These are phyloP conservation scores for Haplosporangium sp. DNA, from an alignment of 371 early-diverging fungal species.

Conservation along the genomic window DNA sequence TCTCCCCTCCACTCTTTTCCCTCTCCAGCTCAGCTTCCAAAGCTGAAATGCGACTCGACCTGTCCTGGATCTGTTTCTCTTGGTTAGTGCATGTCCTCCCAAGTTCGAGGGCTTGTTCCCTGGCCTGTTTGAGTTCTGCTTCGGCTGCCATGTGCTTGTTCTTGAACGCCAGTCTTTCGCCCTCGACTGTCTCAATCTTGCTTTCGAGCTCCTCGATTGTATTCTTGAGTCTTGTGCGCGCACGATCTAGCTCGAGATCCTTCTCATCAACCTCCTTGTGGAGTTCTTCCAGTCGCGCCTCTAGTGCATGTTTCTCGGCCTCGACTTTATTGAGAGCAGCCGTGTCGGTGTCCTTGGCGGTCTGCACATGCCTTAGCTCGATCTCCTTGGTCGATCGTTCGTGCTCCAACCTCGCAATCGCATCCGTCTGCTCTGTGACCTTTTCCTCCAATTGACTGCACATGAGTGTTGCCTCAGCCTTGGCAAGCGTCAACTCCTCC, in stretches of 20 bases:
- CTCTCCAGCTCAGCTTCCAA: slow-evolving; percentile 66
- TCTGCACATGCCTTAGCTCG: slow-evolving; percentile 66
- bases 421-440: slow-evolving; percentile 57
- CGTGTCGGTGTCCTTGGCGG: slow-evolving; percentile 57
- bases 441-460: slow-evolving; percentile 59
- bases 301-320: slow-evolving; percentile 67
- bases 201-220: slow-evolving; percentile 70
- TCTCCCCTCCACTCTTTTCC: slow-evolving; percentile 64
- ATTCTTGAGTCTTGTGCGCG: slow-evolving; percentile 57
- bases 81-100: slow-evolving; percentile 55
- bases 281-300: slow-evolving; percentile 65
- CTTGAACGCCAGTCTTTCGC: slow-evolving; percentile 67
- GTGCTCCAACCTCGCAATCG: slow-evolving; percentile 71
- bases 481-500: slow-evolving; percentile 63
- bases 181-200: slow-evolving; percentile 65
- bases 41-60: slow-evolving; percentile 51
- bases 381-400: slow-evolving; percentile 64
- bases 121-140: slow-evolving; percentile 58
- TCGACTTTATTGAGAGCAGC: slow-evolving; percentile 61
- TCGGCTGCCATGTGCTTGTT: slow-evolving; percentile 60
- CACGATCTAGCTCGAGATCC: slow-evolving; percentile 64
- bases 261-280: slow-evolving; percentile 67
- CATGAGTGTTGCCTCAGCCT: slow-evolving; percentile 61
- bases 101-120: slow-evolving; percentile 65
- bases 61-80: slow-evolving; percentile 62